Evolutionary conservation across 257 asterid genomes (phyloP).

Genomic region (Ballota nigra): DNA sequence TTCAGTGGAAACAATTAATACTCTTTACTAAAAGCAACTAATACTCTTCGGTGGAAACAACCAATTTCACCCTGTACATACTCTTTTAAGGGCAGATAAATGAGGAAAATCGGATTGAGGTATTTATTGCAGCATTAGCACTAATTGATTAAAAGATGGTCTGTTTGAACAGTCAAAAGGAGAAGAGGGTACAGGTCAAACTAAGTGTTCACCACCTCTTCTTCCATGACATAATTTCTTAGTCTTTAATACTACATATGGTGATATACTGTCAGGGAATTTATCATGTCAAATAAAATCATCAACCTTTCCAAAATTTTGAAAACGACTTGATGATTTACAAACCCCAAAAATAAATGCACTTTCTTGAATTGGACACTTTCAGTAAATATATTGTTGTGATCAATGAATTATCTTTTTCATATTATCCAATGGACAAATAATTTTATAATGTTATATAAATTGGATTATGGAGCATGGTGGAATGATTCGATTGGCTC

Average conservation of each 20-base stretch:
- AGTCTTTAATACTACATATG: not conserved
- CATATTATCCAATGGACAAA: not conserved
- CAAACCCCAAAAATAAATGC: not conserved
- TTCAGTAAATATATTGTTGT: not conserved
- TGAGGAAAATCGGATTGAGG: not conserved
- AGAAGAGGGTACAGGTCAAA: conserved; percentile 33
- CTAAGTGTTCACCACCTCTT: conserved; percentile 21
- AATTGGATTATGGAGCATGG: no score
- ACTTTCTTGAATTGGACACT: conserved; percentile 3
- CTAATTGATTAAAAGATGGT: not conserved
- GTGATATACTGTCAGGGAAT: conserved; percentile 14
- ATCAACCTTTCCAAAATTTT: conserved; percentile 1
- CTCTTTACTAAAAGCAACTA: no score
- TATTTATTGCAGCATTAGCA: conserved; percentile 7
- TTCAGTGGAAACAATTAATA: no score
- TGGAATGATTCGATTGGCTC: no score
- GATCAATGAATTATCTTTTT: not conserved
- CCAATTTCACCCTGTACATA: no score
- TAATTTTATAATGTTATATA: not conserved
- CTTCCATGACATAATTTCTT: conserved; percentile 9
- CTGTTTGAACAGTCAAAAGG: conserved; percentile 8
- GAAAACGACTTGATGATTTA: conserved; percentile 25
- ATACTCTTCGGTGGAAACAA: no score
- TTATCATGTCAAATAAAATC: conserved; percentile 22
- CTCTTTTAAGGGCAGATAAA: no score